Evolutionary conservation across 2,329 filamentous ascomycete genomes (phyloP).

Genomic region (Tolypocladium tropicale): DNA sequence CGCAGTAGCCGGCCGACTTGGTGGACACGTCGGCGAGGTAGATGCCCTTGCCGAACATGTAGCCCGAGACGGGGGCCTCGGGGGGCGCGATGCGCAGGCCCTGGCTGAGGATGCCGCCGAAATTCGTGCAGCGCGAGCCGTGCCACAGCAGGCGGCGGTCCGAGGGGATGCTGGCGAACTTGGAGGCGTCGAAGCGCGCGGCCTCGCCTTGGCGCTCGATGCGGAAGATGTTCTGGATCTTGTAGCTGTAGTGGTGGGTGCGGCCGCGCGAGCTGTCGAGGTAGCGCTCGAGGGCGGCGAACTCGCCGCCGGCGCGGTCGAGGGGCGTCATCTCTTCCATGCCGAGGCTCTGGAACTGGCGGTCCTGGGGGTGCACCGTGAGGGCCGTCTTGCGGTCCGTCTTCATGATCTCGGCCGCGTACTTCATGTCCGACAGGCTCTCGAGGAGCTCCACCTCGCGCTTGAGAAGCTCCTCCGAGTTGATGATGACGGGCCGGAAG

Average conservation of each 20-base stretch:
- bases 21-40: constrained; percentile 79
- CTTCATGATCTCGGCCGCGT: constrained; percentile 69
- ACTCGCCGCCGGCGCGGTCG: constrained; percentile 50
- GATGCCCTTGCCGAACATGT: constrained; percentile 88
- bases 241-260: constrained; percentile 53
- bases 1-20: constrained; percentile 76
- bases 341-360: constrained; percentile 59
- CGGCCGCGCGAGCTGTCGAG: constrained; percentile 54
- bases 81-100: constrained; percentile 84
- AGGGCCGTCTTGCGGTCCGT: constrained; percentile 37
- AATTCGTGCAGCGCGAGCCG: constrained; percentile 74
- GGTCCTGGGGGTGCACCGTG: constrained; percentile 56
- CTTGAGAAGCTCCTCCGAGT: constrained; percentile 47
- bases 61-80: constrained; percentile 67
- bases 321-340: constrained; percentile 70
- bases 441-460: constrained; percentile 72
- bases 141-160: constrained; percentile 80
- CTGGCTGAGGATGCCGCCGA: constrained; percentile 76
- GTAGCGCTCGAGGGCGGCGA: constrained; percentile 53
- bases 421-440: constrained; percentile 76
- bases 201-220: constrained; percentile 66
- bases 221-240: constrained; percentile 68
- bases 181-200: constrained; percentile 52
- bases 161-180: constrained; percentile 41
- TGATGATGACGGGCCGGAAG: constrained; percentile 59